Conservation (phyloP, 768 basidiomycete genomes). For the Collybia mongolica region DNA sequence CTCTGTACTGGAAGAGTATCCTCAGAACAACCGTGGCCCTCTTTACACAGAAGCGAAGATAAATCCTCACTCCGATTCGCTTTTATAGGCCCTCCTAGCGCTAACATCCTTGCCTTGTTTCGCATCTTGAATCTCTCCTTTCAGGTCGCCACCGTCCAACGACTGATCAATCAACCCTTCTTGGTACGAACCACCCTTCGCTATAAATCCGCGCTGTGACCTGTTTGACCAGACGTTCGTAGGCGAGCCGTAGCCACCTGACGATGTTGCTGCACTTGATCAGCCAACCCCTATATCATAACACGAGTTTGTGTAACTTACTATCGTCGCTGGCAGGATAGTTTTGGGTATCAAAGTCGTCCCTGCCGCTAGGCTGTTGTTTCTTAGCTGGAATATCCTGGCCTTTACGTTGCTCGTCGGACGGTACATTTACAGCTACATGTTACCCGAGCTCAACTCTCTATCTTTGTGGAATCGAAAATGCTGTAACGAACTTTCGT, state of each 20-base stretch:
- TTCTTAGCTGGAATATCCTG: neutral
- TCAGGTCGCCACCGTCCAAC: constrained; percentile 15
- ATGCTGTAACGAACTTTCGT: constrained; percentile 1
- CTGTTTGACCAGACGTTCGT: constrained; percentile 23
- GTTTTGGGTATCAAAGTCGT: constrained; percentile 11
- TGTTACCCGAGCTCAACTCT: neutral
- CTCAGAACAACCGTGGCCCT: neutral
- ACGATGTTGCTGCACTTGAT: constrained; percentile 17
- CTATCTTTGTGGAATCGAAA: neutral
- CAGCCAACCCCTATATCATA: no score
- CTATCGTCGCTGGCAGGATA: constrained; percentile 13
- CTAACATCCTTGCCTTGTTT: constrained; percentile 12
- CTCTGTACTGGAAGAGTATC: neutral
- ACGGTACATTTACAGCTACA: neutral
- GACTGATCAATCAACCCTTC: constrained; percentile 19
- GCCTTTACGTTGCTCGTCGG: neutral
- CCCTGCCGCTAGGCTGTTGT: constrained; percentile 1
- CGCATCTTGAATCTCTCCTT: constrained; percentile 14
- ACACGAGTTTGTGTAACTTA: neutral
- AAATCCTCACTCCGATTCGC: neutral
- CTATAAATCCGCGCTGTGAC: constrained; percentile 21
- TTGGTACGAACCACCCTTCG: constrained; percentile 8
- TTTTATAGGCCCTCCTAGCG: neutral
- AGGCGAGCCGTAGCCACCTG: constrained; percentile 22
- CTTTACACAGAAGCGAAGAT: neutral